Percentiles rank a stretch among this genome's conserved stretches.
Conservation (phyloP, 768 basidiomycete species). For the Boletus rubropictus region DNA sequence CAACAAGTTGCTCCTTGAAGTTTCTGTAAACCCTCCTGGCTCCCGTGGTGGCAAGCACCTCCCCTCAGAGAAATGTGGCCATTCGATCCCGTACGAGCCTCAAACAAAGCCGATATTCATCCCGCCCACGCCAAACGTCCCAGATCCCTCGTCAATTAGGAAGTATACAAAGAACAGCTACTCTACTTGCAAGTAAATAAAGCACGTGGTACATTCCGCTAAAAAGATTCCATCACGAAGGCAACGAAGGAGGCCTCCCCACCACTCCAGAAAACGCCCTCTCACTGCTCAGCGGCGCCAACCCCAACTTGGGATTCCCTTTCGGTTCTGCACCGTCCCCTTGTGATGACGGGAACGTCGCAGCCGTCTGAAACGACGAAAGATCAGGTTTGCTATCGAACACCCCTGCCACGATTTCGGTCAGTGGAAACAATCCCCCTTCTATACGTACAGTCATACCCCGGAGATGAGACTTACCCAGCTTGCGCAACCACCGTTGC, state of each 20-base stretch:
- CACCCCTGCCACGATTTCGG: slow-evolving; percentile 18
- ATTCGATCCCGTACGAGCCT: too few species aligned
- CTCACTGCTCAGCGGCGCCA: slow-evolving; percentile 36
- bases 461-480: slow-evolving; percentile 22
- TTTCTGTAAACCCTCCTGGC: too few species aligned
- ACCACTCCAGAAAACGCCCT: slow-evolving; percentile 24
- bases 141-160: not conserved
- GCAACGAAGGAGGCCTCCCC: slow-evolving; percentile 16
- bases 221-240: slow-evolving; percentile 11
- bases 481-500: slow-evolving; percentile 38
- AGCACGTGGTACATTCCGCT: slow-evolving; percentile 1
- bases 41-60: too few species aligned
- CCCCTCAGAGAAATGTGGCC: too few species aligned
- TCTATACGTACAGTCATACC: not conserved
- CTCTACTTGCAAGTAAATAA: slow-evolving; percentile 7
- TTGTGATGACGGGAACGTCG: slow-evolving; percentile 9
- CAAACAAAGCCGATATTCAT: too few species aligned
- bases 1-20: too few species aligned
- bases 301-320: slow-evolving; percentile 34
- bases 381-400: slow-evolving; percentile 35
- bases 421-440: not conserved
- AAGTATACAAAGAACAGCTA: slow-evolving; percentile 2
- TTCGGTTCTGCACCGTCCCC: slow-evolving; percentile 20
- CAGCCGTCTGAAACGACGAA: slow-evolving; percentile 30
- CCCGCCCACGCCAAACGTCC: too few species aligned